Conservation (phyloP, 306 rosid genomes). For the Sechiopsis laciniata region DNA sequence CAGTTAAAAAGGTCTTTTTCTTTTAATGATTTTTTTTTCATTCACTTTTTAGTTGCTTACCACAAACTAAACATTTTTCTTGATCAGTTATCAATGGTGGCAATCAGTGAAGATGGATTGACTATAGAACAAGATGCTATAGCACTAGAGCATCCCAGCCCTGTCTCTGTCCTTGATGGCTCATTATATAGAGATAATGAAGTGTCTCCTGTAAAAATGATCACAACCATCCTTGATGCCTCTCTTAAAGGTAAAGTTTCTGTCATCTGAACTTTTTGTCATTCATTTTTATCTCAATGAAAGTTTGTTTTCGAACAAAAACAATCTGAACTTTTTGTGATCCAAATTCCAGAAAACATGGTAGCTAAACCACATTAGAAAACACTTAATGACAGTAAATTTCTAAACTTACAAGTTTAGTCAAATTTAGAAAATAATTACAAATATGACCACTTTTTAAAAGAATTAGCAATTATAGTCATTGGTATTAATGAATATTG, state of each 20-base stretch:
- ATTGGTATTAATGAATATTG: too few species aligned
- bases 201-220: constrained; percentile 52
- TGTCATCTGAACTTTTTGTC: neutral
- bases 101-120: constrained; percentile 44
- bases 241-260: constrained; percentile 50
- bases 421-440: too few species aligned
- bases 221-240: constrained; percentile 20
- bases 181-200: constrained; percentile 54
- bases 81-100: constrained; percentile 45
- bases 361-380: neutral
- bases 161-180: constrained; percentile 71
- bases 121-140: constrained; percentile 42
- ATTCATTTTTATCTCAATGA: neutral
- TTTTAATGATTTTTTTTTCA: constrained; percentile 19
- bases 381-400: neutral
- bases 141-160: constrained; percentile 68
- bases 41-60: constrained; percentile 19
- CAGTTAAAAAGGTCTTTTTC: constrained; percentile 39
- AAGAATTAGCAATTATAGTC: too few species aligned
- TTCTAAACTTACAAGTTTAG: neutral
- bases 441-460: too few species aligned
- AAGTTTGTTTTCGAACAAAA: neutral
- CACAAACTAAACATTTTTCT: constrained; percentile 13
- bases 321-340: neutral
- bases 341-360: neutral